Conservation (phyloP, 306 rosid genomes). For the Phaseolus lunatus region DNA sequence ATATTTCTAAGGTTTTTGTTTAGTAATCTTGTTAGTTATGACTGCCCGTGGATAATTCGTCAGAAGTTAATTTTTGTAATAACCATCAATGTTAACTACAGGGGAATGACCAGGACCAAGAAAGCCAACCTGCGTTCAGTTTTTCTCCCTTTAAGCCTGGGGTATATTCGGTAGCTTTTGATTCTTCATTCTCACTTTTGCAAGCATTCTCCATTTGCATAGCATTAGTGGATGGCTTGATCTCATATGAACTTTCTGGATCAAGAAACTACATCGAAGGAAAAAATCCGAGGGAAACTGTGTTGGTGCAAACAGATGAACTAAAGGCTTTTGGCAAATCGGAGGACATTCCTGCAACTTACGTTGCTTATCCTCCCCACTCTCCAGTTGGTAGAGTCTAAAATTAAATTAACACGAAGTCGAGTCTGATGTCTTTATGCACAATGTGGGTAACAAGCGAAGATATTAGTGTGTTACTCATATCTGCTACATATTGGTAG, state of each 20-base stretch:
- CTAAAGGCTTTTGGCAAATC: slow-evolving; percentile 41
- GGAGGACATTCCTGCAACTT: slow-evolving; percentile 43
- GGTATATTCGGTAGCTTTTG: slow-evolving; percentile 80
- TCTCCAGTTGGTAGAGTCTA: slow-evolving; percentile 52
- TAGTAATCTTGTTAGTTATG: not conserved
- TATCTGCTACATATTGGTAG: slow-evolving; percentile 33
- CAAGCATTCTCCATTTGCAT: slow-evolving; percentile 94
- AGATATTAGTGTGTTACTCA: slow-evolving; percentile 19
- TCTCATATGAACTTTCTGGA: slow-evolving; percentile 57
- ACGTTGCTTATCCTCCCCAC: slow-evolving; percentile 46
- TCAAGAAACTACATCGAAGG: slow-evolving; percentile 57
- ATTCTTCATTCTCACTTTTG: slow-evolving; percentile 69
- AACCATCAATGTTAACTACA: slow-evolving; percentile 51
- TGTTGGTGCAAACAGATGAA: slow-evolving; percentile 51
- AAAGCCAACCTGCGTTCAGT: slow-evolving; percentile 58
- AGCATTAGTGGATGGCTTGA: slow-evolving; percentile 77
- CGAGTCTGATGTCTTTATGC: slow-evolving; percentile 22
- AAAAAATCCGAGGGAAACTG: slow-evolving; percentile 47
- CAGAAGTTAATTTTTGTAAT: slow-evolving; percentile 26
- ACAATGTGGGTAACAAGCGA: slow-evolving; percentile 42
- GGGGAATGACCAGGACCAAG: slow-evolving; percentile 68
- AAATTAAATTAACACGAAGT: slow-evolving; percentile 44
- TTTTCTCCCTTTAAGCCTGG: slow-evolving; percentile 71
- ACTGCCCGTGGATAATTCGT: slow-evolving; percentile 21
- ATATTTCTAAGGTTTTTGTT: slow-evolving; percentile 20